Evolutionary conservation across 352 stramenopile species (phyloP).

Genomic region (Pythium grandisporangium): DNA sequence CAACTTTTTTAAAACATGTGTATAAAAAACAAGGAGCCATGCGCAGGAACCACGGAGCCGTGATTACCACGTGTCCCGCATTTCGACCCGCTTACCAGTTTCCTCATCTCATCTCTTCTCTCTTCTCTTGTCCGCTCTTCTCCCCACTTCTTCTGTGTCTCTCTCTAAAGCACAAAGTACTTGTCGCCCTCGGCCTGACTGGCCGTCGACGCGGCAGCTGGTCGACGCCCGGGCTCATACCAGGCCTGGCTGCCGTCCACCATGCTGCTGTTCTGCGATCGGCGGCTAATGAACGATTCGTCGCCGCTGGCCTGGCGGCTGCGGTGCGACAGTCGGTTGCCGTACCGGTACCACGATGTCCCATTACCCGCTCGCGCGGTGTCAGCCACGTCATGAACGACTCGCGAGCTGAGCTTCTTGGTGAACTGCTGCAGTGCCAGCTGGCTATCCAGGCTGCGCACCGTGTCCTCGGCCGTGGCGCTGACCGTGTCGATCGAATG

Average conservation of each 20-base stretch:
- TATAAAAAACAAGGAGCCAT: too few relatives aligned
- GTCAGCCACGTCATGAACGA: conserved; percentile 48
- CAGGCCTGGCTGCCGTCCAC: conserved; percentile 34
- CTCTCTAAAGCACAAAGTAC: conserved; percentile 77
- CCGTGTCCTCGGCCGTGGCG: conserved; percentile 8
- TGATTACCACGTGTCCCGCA: too few relatives aligned
- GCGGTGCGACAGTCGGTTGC: conserved; percentile 54
- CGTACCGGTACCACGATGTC: conserved; percentile 71
- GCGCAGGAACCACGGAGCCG: too few relatives aligned
- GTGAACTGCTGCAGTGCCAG: conserved; percentile 80
- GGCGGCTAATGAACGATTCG: conserved; percentile 26
- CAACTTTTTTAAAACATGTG: too few relatives aligned
- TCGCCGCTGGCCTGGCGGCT: conserved; percentile 58
- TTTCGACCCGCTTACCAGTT: too few relatives aligned
- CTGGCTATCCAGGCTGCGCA: conserved; percentile 26
- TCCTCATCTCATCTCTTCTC: too few relatives aligned
- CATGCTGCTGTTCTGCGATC: conserved; percentile 62
- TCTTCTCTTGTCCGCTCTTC: too few relatives aligned
- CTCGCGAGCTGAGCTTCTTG: conserved; percentile 66
- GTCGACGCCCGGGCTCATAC: conserved; percentile 15
- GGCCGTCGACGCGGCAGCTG: conserved; percentile 18
- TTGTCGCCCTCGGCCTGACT: conserved; percentile 39
- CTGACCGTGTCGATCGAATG: conserved; percentile 3
- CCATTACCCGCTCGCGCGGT: conserved; percentile 22
- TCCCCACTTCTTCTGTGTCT: too few relatives aligned